These are phyloP conservation scores for Hymenoscyphus linearis DNA, from an alignment of 2,329 filamentous ascomycete species.

Conservation along the genomic window DNA sequence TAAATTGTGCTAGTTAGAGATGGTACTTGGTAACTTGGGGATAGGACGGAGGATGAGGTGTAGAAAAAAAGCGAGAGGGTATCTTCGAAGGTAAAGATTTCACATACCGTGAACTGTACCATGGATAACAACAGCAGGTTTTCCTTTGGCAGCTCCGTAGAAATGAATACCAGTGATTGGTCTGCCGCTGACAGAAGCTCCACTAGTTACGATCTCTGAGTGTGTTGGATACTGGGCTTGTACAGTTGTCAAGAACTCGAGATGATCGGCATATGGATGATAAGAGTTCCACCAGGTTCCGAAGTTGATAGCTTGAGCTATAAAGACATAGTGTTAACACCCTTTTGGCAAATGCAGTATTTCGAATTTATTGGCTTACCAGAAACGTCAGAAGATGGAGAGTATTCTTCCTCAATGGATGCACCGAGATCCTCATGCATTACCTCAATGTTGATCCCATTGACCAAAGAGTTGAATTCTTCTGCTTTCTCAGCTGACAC, in stretches of 20 bases:
- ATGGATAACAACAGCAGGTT: constrained; percentile 51
- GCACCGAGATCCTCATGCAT: constrained; percentile 41
- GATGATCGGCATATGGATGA: constrained; percentile 48
- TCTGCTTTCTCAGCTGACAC: constrained; percentile 36
- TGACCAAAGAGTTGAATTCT: constrained; percentile 34
- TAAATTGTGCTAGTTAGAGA: no score
- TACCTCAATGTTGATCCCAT: constrained; percentile 31
- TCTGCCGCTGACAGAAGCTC: constrained; percentile 42
- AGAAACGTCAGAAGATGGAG: constrained; percentile 8
- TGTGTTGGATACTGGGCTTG: constrained; percentile 40
- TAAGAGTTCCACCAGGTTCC: constrained; percentile 48
- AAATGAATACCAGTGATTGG: constrained; percentile 45
- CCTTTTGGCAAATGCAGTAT: not conserved
- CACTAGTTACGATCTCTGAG: constrained; percentile 45
- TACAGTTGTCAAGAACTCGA: constrained; percentile 43
- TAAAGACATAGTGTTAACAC: not conserved
- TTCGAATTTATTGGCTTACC: not conserved
- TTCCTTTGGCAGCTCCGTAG: constrained; percentile 41
- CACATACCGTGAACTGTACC: constrained; percentile 45
- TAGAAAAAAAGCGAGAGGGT: no score
- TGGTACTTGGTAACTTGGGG: no score
- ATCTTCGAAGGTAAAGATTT: no score
- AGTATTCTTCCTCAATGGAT: constrained; percentile 37
- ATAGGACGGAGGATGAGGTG: no score
- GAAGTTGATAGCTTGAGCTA: not conserved